Evolutionary conservation across 2,329 filamentous ascomycete genomes (phyloP).

Genomic region (Colletotrichum costaricense): DNA sequence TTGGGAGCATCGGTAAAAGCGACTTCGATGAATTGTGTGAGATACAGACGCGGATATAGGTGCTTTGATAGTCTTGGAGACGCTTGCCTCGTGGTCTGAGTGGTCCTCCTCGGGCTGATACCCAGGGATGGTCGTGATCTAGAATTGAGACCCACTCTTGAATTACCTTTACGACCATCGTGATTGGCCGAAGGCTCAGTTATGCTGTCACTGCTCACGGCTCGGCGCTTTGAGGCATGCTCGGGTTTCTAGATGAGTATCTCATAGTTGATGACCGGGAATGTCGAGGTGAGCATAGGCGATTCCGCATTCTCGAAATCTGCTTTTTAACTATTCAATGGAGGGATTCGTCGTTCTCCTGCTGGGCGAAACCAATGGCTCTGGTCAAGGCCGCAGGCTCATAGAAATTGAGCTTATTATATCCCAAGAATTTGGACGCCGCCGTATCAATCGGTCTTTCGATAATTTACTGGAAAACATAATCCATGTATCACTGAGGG

Average conservation of each 20-base stretch:
- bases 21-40: no score
- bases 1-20: no score
- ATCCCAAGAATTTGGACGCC: neutral
- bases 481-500: no score
- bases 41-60: no score
- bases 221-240: neutral
- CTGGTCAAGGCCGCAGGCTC: neutral
- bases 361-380: neutral
- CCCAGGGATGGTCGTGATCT: neutral
- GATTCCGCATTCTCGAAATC: neutral
- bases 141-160: neutral
- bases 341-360: no score
- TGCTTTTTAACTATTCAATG: neutral
- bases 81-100: neutral
- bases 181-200: slow-evolving; percentile 3
- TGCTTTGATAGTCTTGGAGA: no score
- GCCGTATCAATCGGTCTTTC: neutral
- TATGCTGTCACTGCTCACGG: neutral
- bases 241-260: neutral
- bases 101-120: neutral
- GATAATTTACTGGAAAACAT: neutral
- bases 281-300: neutral
- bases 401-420: neutral
- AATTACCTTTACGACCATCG: slow-evolving; percentile 2
- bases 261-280: neutral